Conservation (phyloP, 2,329 filamentous ascomycete species). For the Penicillium capsulatum region DNA sequence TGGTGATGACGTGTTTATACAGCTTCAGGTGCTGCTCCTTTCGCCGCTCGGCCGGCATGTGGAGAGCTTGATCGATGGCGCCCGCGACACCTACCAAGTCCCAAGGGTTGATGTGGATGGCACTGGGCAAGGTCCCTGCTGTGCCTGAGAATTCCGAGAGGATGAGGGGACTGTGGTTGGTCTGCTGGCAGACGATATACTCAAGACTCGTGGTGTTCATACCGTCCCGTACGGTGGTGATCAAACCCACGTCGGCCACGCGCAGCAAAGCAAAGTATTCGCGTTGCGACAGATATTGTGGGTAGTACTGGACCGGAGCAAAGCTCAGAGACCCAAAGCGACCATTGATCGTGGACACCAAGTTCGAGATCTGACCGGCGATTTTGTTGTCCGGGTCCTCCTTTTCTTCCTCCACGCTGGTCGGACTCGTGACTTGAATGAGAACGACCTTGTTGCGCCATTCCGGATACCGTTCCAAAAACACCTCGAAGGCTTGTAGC, state of each 20-base stretch:
- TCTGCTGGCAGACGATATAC: constrained; percentile 87
- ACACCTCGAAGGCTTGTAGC: constrained; percentile 86
- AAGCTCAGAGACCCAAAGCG: constrained; percentile 82
- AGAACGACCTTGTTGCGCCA: constrained; percentile 90
- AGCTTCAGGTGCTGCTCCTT: constrained; percentile 66
- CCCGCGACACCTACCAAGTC: constrained; percentile 79
- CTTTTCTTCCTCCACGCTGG: constrained; percentile 70
- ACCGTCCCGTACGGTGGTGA: constrained; percentile 91
- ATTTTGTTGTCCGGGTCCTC: constrained; percentile 76
- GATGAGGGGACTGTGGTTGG: constrained; percentile 81
- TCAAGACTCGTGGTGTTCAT: constrained; percentile 98
- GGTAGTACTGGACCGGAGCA: constrained; percentile 89
- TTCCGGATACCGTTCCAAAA: constrained; percentile 83
- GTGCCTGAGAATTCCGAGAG: constrained; percentile 96
- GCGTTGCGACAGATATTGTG: constrained; percentile 81
- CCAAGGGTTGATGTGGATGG: constrained; percentile 97
- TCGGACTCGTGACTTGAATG: constrained; percentile 91
- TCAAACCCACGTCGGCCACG: constrained; percentile 83
- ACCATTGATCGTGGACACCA: constrained; percentile 89
- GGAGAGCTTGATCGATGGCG: constrained; percentile 75
- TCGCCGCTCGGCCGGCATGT: constrained; percentile 65
- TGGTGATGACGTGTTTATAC: constrained; percentile 77
- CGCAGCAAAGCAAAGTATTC: constrained; percentile 95
- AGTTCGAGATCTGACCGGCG: constrained; percentile 80
- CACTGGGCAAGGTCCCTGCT: constrained; percentile 75